Percentiles rank a stretch among this genome's conserved stretches.
Conservation (phyloP, 1,284 basidiomycete genomes). For the Trametes versicolor region DNA sequence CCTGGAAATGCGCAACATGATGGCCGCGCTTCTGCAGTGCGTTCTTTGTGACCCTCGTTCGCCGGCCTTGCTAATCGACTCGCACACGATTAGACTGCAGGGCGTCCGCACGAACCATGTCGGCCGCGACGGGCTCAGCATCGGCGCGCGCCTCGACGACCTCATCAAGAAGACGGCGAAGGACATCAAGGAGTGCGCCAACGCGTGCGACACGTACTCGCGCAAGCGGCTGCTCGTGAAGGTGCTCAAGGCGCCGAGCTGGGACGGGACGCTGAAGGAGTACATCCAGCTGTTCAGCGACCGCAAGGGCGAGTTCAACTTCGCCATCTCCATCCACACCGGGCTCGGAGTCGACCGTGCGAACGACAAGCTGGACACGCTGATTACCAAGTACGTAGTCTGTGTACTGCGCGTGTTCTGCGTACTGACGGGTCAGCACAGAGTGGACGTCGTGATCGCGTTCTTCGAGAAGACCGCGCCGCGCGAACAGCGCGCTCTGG, state of each 20-base stretch:
- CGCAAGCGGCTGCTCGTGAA: slow-evolving; percentile 48
- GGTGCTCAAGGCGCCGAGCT: slow-evolving; percentile 48
- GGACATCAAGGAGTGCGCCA: slow-evolving; percentile 45
- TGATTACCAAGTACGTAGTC: slow-evolving; percentile 30
- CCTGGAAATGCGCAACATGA: slow-evolving; percentile 56
- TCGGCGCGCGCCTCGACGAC: slow-evolving; percentile 35
- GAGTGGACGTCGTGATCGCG: slow-evolving; percentile 27
- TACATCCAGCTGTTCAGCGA: slow-evolving; percentile 47
- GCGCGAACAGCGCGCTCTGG: slow-evolving; percentile 27
- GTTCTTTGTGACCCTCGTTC: slow-evolving; percentile 28
- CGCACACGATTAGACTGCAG: background rate
- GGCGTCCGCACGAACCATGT: slow-evolving; percentile 11
- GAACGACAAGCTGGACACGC: slow-evolving; percentile 43
- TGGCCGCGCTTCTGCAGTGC: slow-evolving; percentile 53
- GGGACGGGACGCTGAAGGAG: slow-evolving; percentile 48
- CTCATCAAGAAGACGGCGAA: slow-evolving; percentile 36
- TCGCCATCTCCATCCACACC: slow-evolving; percentile 47
- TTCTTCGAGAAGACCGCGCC: slow-evolving; percentile 32
- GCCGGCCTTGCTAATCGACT: slow-evolving; percentile 12
- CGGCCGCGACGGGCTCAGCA: slow-evolving; percentile 33
- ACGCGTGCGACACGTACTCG: slow-evolving; percentile 45
- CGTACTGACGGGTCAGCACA: background rate
- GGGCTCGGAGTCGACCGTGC: slow-evolving; percentile 46
- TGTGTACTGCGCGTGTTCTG: background rate
- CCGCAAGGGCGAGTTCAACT: slow-evolving; percentile 46